phyloP scores from a whole-genome alignment of 495 filamentous ascomycete species.

The Pseudotulostoma volvatum region DNA sequence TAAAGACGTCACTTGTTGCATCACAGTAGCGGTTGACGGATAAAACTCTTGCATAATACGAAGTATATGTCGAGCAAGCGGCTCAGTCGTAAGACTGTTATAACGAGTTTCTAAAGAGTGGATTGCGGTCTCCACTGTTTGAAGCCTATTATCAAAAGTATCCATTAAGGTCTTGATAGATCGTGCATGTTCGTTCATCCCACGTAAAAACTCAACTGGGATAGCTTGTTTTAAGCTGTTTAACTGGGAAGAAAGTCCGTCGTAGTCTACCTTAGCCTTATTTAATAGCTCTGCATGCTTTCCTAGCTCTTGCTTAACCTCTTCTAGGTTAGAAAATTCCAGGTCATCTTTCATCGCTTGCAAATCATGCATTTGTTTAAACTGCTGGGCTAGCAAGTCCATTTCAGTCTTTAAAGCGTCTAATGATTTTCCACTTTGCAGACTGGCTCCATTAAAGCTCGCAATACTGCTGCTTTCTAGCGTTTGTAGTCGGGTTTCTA shows the following conservation, averaged over 20 bases:
- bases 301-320: slow-evolving; percentile 4
- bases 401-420: background rate
- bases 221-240: no score
- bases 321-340: slow-evolving; percentile 6
- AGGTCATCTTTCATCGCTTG: slow-evolving; percentile 12
- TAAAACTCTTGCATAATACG: slow-evolving; percentile 3
- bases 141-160: slow-evolving; percentile 1
- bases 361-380: slow-evolving; percentile 5
- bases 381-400: background rate
- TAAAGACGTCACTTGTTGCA: slow-evolving; percentile 4
- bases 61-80: slow-evolving; percentile 20
- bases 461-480: no score
- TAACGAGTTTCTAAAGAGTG: slow-evolving; percentile 25
- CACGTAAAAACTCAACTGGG: no score
- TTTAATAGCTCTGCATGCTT: background rate
- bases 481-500: no score
- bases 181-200: no score
- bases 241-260: slow-evolving; percentile 2
- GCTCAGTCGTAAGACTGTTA: slow-evolving; percentile 17
- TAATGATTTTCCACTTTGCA: background rate
- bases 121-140: slow-evolving; percentile 11
- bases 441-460: no score
- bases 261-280: slow-evolving; percentile 1
- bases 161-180: background rate
- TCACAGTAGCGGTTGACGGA: slow-evolving; percentile 11